Percentiles rank a stretch among this genome's conserved stretches.
These are phyloP conservation scores for Canavalia ensiformis DNA, from an alignment of 306 rosid species.

Conservation along the genomic window DNA sequence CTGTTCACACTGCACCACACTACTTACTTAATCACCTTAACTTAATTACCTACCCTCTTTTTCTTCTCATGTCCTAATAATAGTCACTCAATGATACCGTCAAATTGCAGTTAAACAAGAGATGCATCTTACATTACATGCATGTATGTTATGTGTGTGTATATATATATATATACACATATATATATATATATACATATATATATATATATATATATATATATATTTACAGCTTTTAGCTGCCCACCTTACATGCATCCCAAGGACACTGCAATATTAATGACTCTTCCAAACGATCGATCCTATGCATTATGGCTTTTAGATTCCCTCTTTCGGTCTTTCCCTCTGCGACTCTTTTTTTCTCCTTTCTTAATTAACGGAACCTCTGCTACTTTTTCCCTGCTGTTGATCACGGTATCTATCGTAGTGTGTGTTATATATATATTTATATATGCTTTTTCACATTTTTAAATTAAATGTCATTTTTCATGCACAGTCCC, in stretches of 20 bases:
- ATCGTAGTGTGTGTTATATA: background rate
- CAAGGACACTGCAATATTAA: constrained; percentile 54
- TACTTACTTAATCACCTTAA: background rate
- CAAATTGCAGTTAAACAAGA: constrained; percentile 6
- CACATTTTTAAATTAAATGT: background rate
- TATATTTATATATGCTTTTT: background rate
- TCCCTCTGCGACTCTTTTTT: constrained; percentile 50
- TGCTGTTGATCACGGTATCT: constrained; percentile 32
- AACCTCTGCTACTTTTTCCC: constrained; percentile 37
- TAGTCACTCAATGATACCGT: background rate
- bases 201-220: background rate
- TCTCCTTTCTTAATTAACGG: constrained; percentile 41
- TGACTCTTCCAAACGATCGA: constrained; percentile 49
- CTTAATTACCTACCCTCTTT: background rate
- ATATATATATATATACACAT: background rate
- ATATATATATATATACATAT: background rate
- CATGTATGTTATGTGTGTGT: background rate
- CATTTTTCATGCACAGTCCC: background rate
- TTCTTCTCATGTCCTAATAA: background rate
- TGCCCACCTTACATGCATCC: constrained; percentile 51
- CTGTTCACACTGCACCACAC: constrained; percentile 46
- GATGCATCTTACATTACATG: background rate
- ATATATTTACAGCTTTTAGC: constrained; percentile 57
- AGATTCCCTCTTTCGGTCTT: constrained; percentile 45
- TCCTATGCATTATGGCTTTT: constrained; percentile 50